Base-by-base conservation (phyloP, 345 rosid genomes). In the Eutrema japonicum region DNA sequence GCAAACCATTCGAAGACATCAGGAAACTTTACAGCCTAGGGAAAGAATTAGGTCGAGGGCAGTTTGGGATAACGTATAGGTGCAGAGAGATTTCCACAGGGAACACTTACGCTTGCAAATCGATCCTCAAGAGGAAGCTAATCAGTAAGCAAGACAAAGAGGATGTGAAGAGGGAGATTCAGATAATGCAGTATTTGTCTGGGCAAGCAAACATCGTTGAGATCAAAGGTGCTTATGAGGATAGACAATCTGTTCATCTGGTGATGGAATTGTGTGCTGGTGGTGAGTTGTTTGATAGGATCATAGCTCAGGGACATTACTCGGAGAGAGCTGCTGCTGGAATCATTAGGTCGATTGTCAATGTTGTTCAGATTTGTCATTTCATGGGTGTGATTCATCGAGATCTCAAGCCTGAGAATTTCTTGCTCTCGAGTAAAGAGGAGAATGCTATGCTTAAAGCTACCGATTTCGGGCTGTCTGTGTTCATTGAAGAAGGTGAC, bases 181-280 rank as follows among this genome's bases (percentile, higher is more conserved):
- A 87, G 78, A 86, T 92, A 48, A 84, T 92, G 96, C 94, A 92
- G 79, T 86, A 92, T 64, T 74, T 92, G 78, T 85, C 91, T 18
- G 98, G 96, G 16, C 94, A 92, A 66, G 81, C 88, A 0, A 92
- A 88, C 32, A 87, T 88, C 58, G 96, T 92, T 27, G 92, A 89
- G 66, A 86, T 92, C 66, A 84, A 78, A 71, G 98, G 92, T 58
- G 87, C 91, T 72, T 87, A 74, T 62, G 96, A 90, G 70, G 98
- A 92, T 72, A 81, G 77, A 64, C 85, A 84, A 54, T 85, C 91
- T 46, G 84, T 90, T 18, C 98, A 92, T 79, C 79, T 92, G 42
- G 95, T 89, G 48, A 92, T 92, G 97, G 97, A 89, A 62, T 78
- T 92, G 71, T 92, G 97, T 71, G 88, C 94, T 55, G 98, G 97